Conservation (phyloP, 2,329 filamentous ascomycete species). For the Acrodontium crateriforme region DNA sequence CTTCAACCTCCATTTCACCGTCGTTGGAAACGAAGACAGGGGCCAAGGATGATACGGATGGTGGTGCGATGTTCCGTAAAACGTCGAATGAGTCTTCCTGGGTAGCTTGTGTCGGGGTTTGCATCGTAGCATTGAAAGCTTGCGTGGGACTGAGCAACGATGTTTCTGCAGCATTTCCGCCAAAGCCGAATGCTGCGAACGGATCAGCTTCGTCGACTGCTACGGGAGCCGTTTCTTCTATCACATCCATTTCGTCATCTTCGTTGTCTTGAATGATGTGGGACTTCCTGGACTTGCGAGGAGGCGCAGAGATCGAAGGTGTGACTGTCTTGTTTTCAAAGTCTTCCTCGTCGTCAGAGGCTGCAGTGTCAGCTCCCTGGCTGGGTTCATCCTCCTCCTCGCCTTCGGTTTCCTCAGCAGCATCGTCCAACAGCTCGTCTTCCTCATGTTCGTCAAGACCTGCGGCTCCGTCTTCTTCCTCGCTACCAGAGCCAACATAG, state of each 20-base stretch:
- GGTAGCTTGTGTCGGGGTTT: conserved; percentile 20
- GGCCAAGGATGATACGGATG: conserved; percentile 17
- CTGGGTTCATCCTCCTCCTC: conserved; percentile 26
- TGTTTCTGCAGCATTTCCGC: conserved; percentile 9
- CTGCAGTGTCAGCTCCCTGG: conserved; percentile 25
- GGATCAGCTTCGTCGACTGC: conserved; percentile 13
- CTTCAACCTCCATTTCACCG: conserved; percentile 2
- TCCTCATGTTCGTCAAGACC: conserved; percentile 24
- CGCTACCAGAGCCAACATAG: conserved; percentile 26
- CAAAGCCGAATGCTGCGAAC: conserved; percentile 22
- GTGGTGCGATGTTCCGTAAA: conserved; percentile 20
- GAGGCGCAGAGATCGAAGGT: not conserved
- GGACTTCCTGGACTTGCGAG: conserved; percentile 16
- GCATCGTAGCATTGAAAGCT: conserved; percentile 23
- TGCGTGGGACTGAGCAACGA: conserved; percentile 21
- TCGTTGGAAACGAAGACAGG: conserved; percentile 5
- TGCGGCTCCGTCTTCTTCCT: conserved; percentile 7
- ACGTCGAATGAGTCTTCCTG: conserved; percentile 31
- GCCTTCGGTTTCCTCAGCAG: conserved; percentile 12
- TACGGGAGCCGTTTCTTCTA: not conserved
- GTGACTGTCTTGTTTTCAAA: not conserved
- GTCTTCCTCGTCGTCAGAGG: not conserved
- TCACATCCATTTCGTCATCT: conserved; percentile 18
- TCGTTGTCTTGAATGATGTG: conserved; percentile 23
- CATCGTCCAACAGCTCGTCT: conserved; percentile 17